A percentile compares a stretch with the other conserved stretches of the same genome.
These are phyloP conservation scores for Imleria badia DNA, from an alignment of 768 basidiomycete genomes.

Conservation along the genomic window DNA sequence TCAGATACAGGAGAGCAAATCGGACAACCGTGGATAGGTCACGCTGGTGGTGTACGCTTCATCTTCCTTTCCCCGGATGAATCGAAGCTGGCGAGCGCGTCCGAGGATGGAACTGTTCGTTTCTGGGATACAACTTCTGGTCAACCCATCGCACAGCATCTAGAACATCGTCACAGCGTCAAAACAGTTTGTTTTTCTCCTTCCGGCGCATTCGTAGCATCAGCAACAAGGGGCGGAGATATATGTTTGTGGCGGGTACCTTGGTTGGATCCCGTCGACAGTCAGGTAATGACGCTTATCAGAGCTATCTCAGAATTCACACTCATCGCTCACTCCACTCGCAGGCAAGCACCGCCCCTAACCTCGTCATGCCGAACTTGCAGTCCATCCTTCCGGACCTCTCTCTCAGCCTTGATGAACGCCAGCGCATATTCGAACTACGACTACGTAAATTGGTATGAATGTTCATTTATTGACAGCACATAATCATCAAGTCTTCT, in stretches of 20 bases:
- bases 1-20: not conserved
- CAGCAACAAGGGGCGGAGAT: not conserved
- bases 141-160: not conserved
- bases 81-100: slow-evolving; percentile 9
- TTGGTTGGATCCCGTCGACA: not conserved
- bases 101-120: not conserved
- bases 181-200: not conserved
- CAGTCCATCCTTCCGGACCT: too few relatives aligned
- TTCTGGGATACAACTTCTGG: slow-evolving; percentile 9
- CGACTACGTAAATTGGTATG: too few relatives aligned
- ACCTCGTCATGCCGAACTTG: too few relatives aligned
- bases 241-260: not conserved
- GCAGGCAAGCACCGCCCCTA: too few relatives aligned
- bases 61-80: too few relatives aligned
- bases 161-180: rapidly evolving
- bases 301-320: too few relatives aligned
- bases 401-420: too few relatives aligned
- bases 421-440: too few relatives aligned
- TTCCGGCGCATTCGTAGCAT: not conserved
- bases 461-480: too few relatives aligned
- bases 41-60: too few relatives aligned
- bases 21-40: not conserved
- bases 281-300: not conserved
- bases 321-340: too few relatives aligned
- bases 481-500: too few relatives aligned